Base-by-base conservation (phyloP, 1,284 basidiomycete genomes). In the Boletus subluridellus region DNA sequence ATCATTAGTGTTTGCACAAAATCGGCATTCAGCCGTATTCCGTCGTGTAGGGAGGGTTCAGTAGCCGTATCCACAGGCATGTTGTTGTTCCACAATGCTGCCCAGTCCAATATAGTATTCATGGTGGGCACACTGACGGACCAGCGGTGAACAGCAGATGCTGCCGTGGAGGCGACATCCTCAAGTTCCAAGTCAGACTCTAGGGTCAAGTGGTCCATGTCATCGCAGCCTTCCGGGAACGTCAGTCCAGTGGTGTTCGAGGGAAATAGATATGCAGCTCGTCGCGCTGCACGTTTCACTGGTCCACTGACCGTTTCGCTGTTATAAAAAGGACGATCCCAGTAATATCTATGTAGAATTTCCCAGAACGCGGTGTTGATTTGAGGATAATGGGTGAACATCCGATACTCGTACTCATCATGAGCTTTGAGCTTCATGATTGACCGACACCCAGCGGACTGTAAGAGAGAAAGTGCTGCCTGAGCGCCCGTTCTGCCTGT, bases 391-490 rank as follows among this genome's bases (percentile, higher is more conserved):
- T 2, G 17, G 38, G 38, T n/a, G 2, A 3, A 4, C 5, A 4
- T 2, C 38, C 38, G 9, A 17, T 9, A 10, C 17, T 39, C 5
- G 12, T n/a, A n/a, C n/a, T n/a, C n/a, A n/a, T 28, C 15, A 6
- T 17, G 37, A 51, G 6, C 38, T 45, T 55, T 58, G 5, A 77
- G 65, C 8, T 59, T 60, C 60, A 74, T 71, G 55, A 80, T 78
- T 0, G 80, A 78, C 3, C 61, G 65, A 39, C 68, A 77, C 4
- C 61, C 57, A 5, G 76, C 70, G 2, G 76, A 77, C 3, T 57
- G 58, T 8, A 81, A n/a, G n/a, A n/a, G n/a, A n/a, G n/a, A n/a
- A n/a, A n/a, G n/a, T n/a, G n/a, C n/a, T n/a, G n/a, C n/a, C n/a
- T n/a, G n/a, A n/a, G n/a, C n/a, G n/a, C n/a, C n/a, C n/a, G n/a